A percentile compares a stretch with the other conserved stretches of the same genome.
phyloP scores from a whole-genome alignment of 2,329 filamentous ascomycete species.

The Botryotinia globosa region DNA sequence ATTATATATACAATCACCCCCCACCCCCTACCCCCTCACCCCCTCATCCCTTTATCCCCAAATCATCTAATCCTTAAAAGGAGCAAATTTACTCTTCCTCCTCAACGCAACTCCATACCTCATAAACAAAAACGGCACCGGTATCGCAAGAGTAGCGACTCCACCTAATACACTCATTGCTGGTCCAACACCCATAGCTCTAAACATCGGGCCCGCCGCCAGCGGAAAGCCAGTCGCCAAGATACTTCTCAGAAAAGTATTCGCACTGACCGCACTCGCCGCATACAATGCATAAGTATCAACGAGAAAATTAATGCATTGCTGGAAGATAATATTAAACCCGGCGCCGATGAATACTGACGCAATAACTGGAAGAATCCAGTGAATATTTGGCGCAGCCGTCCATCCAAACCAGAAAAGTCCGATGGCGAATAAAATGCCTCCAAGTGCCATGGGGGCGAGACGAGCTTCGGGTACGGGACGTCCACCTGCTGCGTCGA shows the following conservation, averaged over 20 bases:
- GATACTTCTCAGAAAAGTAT: conserved; percentile 44
- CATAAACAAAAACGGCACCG: conserved; percentile 56
- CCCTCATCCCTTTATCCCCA: too few species aligned
- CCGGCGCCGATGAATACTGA: conserved; percentile 33
- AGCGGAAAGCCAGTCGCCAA: conserved; percentile 48
- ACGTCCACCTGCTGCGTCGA: conserved; percentile 39
- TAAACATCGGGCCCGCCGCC: conserved; percentile 51
- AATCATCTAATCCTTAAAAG: conserved; percentile 26
- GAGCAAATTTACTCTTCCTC: conserved; percentile 45
- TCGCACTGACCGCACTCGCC: conserved; percentile 46
- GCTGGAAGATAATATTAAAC: conserved; percentile 38
- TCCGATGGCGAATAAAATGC: conserved; percentile 33
- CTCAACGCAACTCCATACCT: conserved; percentile 41
- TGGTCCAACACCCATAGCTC: conserved; percentile 62
- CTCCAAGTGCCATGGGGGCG: conserved; percentile 47
- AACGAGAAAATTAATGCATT: conserved; percentile 37
- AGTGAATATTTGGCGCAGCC: conserved; percentile 27
- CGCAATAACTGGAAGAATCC: conserved; percentile 20
- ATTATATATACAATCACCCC: background rate
- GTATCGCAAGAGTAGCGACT: conserved; percentile 52
- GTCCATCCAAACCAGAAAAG: conserved; percentile 38
- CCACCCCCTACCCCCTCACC: too few species aligned
- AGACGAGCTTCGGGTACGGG: conserved; percentile 47
- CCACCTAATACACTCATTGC: conserved; percentile 62
- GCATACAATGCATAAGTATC: conserved; percentile 50